Base-by-base conservation (phyloP, 2,329 filamentous ascomycete genomes). In the Gliomastix tumulicola region DNA sequence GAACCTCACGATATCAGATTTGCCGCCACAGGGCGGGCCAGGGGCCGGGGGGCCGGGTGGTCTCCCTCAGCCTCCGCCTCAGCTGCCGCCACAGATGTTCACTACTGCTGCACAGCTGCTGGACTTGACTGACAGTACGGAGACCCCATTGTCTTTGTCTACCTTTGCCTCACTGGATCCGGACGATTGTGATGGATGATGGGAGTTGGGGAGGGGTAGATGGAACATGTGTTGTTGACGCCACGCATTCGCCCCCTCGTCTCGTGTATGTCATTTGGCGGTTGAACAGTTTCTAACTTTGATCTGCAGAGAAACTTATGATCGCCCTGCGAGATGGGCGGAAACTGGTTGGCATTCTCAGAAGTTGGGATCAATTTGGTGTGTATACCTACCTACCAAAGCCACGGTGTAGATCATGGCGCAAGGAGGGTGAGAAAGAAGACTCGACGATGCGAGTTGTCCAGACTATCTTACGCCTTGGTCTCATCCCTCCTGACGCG, bases 311-410 rank as follows among this genome's bases (percentile, higher is more conserved):
- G 69, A 98, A 98, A 67, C 79, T 98, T 41, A 80, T 96, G 65
- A 75, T 97, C 39, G 80, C 89, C 32, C 74, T 98, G 38, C 84
- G 92, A 49, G 92, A 98, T 57, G 92, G 94, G 43, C 79, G 90
- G 51, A 97, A 97, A 66, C 71, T 97, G 48, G 85, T 94, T 48
- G 92, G 92, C 21, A 86, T 97, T 32, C 66, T 98, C 48, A 76
- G 92, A 53, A 94, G 87, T 49, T 98, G 92, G 88, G 92, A 98
- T 63, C 92, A 98, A 62, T 97, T 95, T 55, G 90, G 89, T 95
- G 80, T 53, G 71, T 60, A 28, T 28, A 16, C n/a, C n/a, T n/a
- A n/a, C n/a, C n/a, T n/a, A n/a, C n/a, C n/a, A n/a, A n/a, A n/a
- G n/a, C n/a, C n/a, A n/a, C n/a, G n/a, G n/a, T n/a, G n/a, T n/a